Evolutionary conservation across 2,329 filamentous ascomycete species (phyloP), one percentile per base, ranked within the genome.

Genomic region (Ascochyta lentis): DNA sequence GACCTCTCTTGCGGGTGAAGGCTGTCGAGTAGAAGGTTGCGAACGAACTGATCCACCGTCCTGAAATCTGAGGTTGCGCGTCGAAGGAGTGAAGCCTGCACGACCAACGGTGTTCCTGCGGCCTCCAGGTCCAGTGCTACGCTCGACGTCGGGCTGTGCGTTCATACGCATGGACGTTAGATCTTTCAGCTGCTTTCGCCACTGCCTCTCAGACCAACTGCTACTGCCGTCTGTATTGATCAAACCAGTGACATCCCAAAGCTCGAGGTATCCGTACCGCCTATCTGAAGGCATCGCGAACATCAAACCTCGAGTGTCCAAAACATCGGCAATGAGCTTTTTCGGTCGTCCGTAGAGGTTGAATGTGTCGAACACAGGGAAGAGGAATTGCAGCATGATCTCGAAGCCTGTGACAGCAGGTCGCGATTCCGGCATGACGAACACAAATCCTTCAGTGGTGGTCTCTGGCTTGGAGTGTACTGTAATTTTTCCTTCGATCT

Each of bases 331-430:
- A 31, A 96, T 88, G 40, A 99, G 82, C 58, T 91, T 88, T 26
- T 86, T 90, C 0, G 95, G 95, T 22, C 95, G 89, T 26, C 95
- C 95, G 67, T 99, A 99, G 1, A 99, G 81, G 35, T 84, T 87
- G 74, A 97, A 99, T 0, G 91, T 91, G 73, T 99, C 95, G 81
- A 91, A 99, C 0, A 92, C 91, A 0, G 95, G 95, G 73, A 99
- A 96, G 12, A 99, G 81, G 78, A 91, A 97, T 41, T 92, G 86
- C 31, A 99, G 81, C 83, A 99, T 89, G 83, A 96, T 97, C 75
- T 98, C 95, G 65, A 98, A 96, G 0, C 95, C 95, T 50, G 87
- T 90, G 12, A 99, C 90, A 16, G 92, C 93, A n/a, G 94, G 89
- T 68, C 91, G 92, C 1, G 89, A 86, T 75, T 99, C 95, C 4